A percentile compares a stretch with the other conserved stretches of the same genome.
Evolutionary conservation across 1,284 basidiomycete species (phyloP).

Genomic region (Melampsora occidentalis): DNA sequence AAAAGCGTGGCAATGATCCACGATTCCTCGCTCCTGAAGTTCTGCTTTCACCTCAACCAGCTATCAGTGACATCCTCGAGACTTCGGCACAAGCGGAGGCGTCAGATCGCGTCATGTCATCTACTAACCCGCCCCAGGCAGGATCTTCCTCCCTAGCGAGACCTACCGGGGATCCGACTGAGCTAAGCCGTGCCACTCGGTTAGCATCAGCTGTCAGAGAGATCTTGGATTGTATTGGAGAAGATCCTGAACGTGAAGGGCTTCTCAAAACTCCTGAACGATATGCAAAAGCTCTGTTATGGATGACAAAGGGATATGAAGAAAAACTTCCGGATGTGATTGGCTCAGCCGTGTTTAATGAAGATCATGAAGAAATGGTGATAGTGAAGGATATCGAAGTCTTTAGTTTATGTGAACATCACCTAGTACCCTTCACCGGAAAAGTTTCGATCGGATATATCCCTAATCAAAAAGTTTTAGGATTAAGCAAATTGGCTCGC

Average conservation of each 20-base stretch:
- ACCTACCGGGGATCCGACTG: slow-evolving; percentile 47
- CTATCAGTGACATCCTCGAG: not conserved
- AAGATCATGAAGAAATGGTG: slow-evolving; percentile 99
- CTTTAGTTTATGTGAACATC: slow-evolving; percentile 96
- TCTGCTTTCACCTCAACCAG: slow-evolving; percentile 47
- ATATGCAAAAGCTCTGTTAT: slow-evolving; percentile 94
- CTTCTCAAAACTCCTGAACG: slow-evolving; percentile 86
- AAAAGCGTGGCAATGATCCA: not conserved
- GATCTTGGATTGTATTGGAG: slow-evolving; percentile 94
- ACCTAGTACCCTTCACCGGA: slow-evolving; percentile 96
- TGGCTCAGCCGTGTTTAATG: slow-evolving; percentile 96
- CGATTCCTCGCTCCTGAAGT: slow-evolving; percentile 46
- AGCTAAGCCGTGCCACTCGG: slow-evolving; percentile 68
- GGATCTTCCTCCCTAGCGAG: slow-evolving; percentile 45
- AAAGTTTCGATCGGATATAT: slow-evolving; percentile 94
- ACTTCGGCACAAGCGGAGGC: not conserved
- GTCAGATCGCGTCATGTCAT: too few relatives aligned
- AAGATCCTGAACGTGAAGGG: slow-evolving; percentile 93
- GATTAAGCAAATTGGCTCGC: slow-evolving; percentile 92
- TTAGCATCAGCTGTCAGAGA: slow-evolving; percentile 82
- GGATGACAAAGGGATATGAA: slow-evolving; percentile 99
- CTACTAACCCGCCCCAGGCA: slow-evolving; percentile 47
- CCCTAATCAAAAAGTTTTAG: slow-evolving; percentile 89
- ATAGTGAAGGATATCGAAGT: slow-evolving; percentile 97
- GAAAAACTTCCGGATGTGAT: slow-evolving; percentile 93